Conservation (phyloP, 2,329 filamentous ascomycete genomes). For the Sarocladium kiliense region DNA sequence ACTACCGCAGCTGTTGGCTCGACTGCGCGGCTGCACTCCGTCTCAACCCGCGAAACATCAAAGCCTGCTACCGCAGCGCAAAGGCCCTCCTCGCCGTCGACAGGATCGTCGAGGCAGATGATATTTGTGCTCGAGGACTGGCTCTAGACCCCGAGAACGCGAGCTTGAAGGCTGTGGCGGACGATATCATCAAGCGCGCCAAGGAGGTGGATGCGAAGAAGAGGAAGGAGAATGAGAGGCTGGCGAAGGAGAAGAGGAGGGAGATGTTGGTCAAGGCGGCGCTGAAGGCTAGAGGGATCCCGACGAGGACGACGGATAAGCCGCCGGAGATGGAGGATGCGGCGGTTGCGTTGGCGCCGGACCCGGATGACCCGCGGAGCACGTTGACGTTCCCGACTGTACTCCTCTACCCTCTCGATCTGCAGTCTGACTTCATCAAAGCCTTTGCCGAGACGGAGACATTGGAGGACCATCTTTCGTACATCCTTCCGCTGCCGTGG, state of each 20-base stretch:
- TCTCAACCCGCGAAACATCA: slow-evolving; percentile 75
- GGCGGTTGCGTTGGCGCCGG: slow-evolving; percentile 60
- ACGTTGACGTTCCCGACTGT: slow-evolving; percentile 72
- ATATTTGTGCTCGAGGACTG: slow-evolving; percentile 71
- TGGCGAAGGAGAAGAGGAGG: slow-evolving; percentile 50
- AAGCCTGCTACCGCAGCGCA: slow-evolving; percentile 85
- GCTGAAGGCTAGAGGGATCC: slow-evolving; percentile 65
- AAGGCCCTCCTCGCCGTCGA: slow-evolving; percentile 73
- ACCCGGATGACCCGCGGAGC: slow-evolving; percentile 68
- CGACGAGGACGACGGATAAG: slow-evolving; percentile 58
- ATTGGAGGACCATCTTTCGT: slow-evolving; percentile 71
- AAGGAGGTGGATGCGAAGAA: slow-evolving; percentile 49
- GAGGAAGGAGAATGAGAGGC: slow-evolving; percentile 49
- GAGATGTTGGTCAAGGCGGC: slow-evolving; percentile 59
- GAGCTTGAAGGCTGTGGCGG: slow-evolving; percentile 56
- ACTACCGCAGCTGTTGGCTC: slow-evolving; percentile 79
- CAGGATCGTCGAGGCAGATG: slow-evolving; percentile 73
- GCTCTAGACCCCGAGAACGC: slow-evolving; percentile 66
- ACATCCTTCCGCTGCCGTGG: slow-evolving; percentile 88
- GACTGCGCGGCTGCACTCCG: slow-evolving; percentile 78
- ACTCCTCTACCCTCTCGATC: slow-evolving; percentile 76
- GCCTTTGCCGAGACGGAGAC: slow-evolving; percentile 72
- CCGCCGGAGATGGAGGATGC: slow-evolving; percentile 89
- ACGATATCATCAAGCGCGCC: slow-evolving; percentile 58
- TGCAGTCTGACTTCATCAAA: slow-evolving; percentile 89